These are phyloP conservation scores for Globisporangium spinosum DNA, from an alignment of 352 stramenopile species.

Conservation along the genomic window DNA sequence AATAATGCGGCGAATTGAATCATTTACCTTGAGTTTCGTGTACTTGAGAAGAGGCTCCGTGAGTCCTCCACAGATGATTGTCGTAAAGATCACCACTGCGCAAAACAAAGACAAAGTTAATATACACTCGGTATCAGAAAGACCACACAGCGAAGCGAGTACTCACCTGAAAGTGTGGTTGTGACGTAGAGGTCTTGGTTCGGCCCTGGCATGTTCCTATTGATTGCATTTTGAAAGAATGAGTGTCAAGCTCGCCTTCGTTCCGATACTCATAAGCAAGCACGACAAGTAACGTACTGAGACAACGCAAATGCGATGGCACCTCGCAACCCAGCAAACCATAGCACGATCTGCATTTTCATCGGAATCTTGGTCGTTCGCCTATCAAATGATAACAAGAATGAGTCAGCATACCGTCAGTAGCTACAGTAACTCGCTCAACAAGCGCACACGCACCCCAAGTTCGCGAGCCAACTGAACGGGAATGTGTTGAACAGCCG, in stretches of 20 bases:
- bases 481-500: conserved; percentile 95
- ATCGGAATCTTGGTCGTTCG: conserved; percentile 60
- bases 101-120: background rate
- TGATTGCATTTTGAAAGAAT: background rate
- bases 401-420: background rate
- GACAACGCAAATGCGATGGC: conserved; percentile 82
- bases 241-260: background rate
- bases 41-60: conserved; percentile 88
- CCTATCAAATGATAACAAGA: conserved; percentile 22
- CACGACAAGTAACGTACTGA: conserved; percentile 37
- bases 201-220: conserved; percentile 91
- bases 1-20: background rate
- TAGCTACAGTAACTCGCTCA: background rate
- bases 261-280: background rate
- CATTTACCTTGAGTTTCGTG: conserved; percentile 59
- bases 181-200: conserved; percentile 89
- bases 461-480: conserved; percentile 61
- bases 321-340: conserved; percentile 91
- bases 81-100: conserved; percentile 94
- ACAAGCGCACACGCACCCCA: conserved; percentile 30
- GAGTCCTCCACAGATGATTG: conserved; percentile 92
- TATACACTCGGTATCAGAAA: background rate
- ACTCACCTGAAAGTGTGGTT: conserved; percentile 54
- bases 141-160: background rate
- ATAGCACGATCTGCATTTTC: conserved; percentile 92